Conservation (phyloP, 176 grass and related monocot genomes). For the Phoenix roebelenii region DNA sequence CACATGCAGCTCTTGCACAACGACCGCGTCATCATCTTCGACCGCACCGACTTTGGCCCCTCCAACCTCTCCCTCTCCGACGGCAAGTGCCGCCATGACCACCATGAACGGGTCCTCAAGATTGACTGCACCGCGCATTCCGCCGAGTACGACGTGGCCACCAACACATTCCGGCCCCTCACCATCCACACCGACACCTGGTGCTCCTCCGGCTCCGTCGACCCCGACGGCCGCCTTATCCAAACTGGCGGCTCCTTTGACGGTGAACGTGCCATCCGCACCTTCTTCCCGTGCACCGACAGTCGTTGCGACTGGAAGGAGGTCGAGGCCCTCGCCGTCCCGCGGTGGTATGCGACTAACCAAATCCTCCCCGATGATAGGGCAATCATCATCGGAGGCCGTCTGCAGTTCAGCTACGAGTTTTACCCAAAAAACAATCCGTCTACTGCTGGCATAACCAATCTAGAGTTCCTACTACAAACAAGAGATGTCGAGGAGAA, state of each 20-base stretch:
- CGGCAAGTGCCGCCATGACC: conserved; percentile 5
- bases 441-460: no score
- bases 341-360: no score
- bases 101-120: neutral
- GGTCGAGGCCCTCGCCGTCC: no score
- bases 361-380: no score
- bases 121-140: conserved; percentile 5
- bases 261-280: neutral
- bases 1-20: conserved; percentile 4
- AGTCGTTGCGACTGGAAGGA: no score
- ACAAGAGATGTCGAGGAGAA: no score
- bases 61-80: conserved; percentile 8
- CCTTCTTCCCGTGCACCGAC: neutral
- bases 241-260: conserved; percentile 3
- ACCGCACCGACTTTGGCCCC: conserved; percentile 14
- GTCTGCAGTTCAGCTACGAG: no score
- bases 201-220: conserved; percentile 4
- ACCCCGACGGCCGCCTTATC: neutral
- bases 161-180: neutral
- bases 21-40: conserved; percentile 6
- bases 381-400: no score
- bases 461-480: no score
- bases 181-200: conserved; percentile 1
- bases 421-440: no score
- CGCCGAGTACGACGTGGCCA: conserved; percentile 6